Conservation (phyloP, 768 basidiomycete species). For the Russula ochroleuca region DNA sequence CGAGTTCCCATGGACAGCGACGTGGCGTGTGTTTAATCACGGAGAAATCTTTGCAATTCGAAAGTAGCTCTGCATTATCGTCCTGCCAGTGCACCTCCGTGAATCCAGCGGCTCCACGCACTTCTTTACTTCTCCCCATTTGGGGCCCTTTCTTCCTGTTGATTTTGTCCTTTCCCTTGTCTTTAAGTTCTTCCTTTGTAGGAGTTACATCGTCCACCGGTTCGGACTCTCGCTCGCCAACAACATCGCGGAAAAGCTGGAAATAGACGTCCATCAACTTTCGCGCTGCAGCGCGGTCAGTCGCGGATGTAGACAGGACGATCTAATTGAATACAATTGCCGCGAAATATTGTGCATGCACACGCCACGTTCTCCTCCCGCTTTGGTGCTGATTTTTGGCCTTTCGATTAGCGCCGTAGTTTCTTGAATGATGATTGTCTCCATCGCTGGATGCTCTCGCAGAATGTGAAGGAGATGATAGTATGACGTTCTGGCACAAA, state of each 20-base stretch:
- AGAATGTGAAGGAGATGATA: slow-evolving; percentile 85
- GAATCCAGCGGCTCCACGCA: slow-evolving; percentile 61
- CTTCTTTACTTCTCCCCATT: slow-evolving; percentile 39
- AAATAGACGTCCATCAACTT: slow-evolving; percentile 89
- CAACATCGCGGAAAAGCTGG: slow-evolving; percentile 84
- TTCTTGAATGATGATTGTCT: slow-evolving; percentile 82
- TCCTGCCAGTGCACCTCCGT: slow-evolving; percentile 77
- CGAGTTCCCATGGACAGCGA: too few relatives aligned
- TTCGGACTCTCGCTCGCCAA: slow-evolving; percentile 57
- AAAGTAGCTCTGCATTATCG: too few relatives aligned
- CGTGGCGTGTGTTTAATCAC: too few relatives aligned
- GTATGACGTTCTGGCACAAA: slow-evolving; percentile 88
- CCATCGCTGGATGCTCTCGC: slow-evolving; percentile 92
- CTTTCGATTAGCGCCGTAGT: slow-evolving; percentile 65
- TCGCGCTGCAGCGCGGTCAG: slow-evolving; percentile 69
- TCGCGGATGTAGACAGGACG: slow-evolving; percentile 53
- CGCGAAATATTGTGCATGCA: slow-evolving; percentile 87
- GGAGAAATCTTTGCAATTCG: too few relatives aligned
- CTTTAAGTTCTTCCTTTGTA: slow-evolving; percentile 38
- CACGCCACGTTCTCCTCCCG: slow-evolving; percentile 46
- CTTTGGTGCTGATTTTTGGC: slow-evolving; percentile 27
- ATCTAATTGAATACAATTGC: slow-evolving; percentile 94
- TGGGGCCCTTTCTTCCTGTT: slow-evolving; percentile 30
- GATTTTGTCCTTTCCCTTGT: slow-evolving; percentile 27
- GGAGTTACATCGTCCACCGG: slow-evolving; percentile 37